Evolutionary conservation across 306 rosid genomes (phyloP).

Genomic region (Begonia fuchsioides): DNA sequence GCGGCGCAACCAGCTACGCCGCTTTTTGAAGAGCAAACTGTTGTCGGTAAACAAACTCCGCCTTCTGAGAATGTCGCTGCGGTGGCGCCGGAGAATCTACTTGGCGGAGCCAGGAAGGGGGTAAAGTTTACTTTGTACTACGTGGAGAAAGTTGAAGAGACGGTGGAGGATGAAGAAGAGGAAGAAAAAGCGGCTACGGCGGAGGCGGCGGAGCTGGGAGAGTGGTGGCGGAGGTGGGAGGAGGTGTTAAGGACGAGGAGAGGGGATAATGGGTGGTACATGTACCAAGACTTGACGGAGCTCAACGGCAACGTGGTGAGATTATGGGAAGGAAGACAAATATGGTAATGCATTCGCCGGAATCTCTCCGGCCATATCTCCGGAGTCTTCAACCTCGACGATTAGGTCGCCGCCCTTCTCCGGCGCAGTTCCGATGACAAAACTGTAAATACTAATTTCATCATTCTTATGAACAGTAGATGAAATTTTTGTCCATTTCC

Average conservation of each 20-base stretch:
- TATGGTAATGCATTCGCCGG: too few relatives aligned
- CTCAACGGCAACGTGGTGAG: conserved; percentile 57
- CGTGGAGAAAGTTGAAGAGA: conserved; percentile 4
- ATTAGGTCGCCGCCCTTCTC: too few relatives aligned
- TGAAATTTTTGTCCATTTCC: too few relatives aligned
- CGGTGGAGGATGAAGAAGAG: conserved; percentile 3
- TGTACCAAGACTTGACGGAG: conserved; percentile 44
- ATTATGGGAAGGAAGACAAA: conserved; percentile 30
- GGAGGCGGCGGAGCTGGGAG: background rate
- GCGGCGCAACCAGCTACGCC: background rate
- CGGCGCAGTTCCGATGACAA: too few relatives aligned
- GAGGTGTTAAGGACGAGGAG: conserved; percentile 15
- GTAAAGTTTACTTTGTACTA: conserved; percentile 22
- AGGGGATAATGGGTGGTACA: conserved; percentile 41
- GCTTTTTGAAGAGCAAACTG: background rate
- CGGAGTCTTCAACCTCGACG: too few relatives aligned
- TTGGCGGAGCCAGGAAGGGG: conserved; percentile 22
- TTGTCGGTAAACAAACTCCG: background rate
- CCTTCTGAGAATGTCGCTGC: too few relatives aligned
- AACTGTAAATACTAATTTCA: too few relatives aligned
- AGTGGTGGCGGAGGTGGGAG: conserved; percentile 44
- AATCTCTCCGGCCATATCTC: too few relatives aligned
- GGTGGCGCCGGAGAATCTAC: too few relatives aligned
- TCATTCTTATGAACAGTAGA: too few relatives aligned
- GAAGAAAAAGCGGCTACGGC: conserved; percentile 12